Evolutionary conservation across 2,329 filamentous ascomycete species (phyloP), one percentile per base, ranked within the genome.

Genomic region (Penicillium fuscoglaucum): DNA sequence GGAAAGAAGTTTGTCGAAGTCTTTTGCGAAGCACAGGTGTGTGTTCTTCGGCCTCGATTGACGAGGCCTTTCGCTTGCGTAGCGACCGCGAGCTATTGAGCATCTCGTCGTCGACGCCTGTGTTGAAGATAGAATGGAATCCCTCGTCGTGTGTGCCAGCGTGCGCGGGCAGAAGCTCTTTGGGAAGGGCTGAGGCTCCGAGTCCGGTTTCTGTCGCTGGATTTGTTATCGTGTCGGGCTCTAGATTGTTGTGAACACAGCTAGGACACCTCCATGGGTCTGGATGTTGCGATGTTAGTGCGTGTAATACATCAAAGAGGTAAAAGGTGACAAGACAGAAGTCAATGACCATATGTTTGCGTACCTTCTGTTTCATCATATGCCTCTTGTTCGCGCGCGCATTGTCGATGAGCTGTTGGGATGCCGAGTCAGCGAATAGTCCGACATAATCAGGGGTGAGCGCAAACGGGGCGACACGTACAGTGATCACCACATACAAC

Each of bases 41-140:
- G 50, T 73, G 70, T 51, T 76, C 79, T 49, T 88, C 87, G 15
- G 68, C 80, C 57, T 86, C 84, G 13, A 84, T 80, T 3, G 90
- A 89, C 1, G 90, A 91, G 19, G 90, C 88, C 74, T 93, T 96
- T 54, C 93, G 86, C 76, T 96, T 96, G 60, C 93, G 84, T 59
- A 96, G 78, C 33, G 90, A 84, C 53, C 91, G 87, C 9, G 90
- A 87, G 46, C 88, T 90, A 73, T 93, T 89, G 78, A 89, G 81
- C 8, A 88, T 83, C 68, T 91, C 89, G 61, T 89, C 88, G 53
- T 89, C 85, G 54, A 90, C 80, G 39, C 90, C 78, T 56, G 87
- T 87, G 64, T 89, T 89, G 74, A 92, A 92, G 29, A 91, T 85
- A 0, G 90, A 92, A 73, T 91, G 89, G 17, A 90, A 90, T 60